Base-by-base conservation (phyloP, 202 grass and related monocot species). In the Hordeum pubiflorum region DNA sequence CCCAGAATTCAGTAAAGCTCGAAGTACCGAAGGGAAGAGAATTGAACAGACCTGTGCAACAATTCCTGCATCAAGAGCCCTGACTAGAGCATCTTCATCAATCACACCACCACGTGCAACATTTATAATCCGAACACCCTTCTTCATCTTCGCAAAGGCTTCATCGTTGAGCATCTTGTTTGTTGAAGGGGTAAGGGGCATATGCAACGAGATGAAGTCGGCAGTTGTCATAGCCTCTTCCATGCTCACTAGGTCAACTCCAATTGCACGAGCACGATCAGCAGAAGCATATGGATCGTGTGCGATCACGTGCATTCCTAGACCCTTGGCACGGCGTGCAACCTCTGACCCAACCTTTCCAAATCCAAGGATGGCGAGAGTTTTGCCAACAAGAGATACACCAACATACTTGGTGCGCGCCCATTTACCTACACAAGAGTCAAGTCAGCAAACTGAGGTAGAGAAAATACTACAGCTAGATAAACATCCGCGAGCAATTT, bases 111-210 rank as follows among this genome's bases (percentile, higher is more conserved):
- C 93, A 56, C 93, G 90, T 15, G 93, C 93, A 72, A 97, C 93
- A 71, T 97, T 97, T 54, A 97, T 84, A 72, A 97, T 91, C 41
- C 93, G 79, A 71, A 93, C 88, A 33, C 93, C 93, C 83, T 97
- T 93, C 88, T 97, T 97, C 90, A 91, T 93, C 72, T 91, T 97
- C 1, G 81, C 88, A 2, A 97, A 97, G 60, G 90, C 59, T 48
- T 97, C 88, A 75, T 97, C 93, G 1, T 97, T 97, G n/a, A 97
- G 87, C 84, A 97, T 97, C 84, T 97, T 97, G 84, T 84, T 38
- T 39, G 93, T 97, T 69, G 90, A 81, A 85, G 88, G 86, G 32
- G 88, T 97, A 76, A 97, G 81, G 69, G 93, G 93, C 93, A 97
- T 97, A 62, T 97, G 93, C 79, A 97, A 24, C 9, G 93, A 97